These are phyloP conservation scores for Atkinsonella texensis DNA, from an alignment of 2,329 filamentous ascomycete genomes.

Conservation along the genomic window DNA sequence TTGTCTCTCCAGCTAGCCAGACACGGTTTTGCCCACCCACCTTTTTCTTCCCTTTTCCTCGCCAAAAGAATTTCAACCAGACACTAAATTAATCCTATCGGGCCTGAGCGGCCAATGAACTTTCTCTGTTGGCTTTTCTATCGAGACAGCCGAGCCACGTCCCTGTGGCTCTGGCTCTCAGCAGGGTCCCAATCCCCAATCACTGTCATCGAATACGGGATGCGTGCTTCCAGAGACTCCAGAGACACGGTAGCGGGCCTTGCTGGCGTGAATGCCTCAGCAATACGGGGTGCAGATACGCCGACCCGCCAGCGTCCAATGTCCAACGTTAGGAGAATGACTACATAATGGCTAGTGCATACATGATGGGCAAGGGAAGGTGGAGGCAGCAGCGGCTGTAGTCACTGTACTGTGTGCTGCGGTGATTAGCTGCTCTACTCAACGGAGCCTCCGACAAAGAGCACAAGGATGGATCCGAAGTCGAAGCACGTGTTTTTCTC, in stretches of 20 bases:
- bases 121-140: not conserved
- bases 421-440: no score
- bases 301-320: not conserved
- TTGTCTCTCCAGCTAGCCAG: not conserved
- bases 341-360: no score
- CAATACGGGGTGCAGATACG: not conserved
- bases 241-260: conserved; percentile 5
- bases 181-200: conserved; percentile 1
- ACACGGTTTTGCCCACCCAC: not conserved
- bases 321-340: no score
- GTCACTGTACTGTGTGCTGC: no score
- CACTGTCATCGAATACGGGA: conserved; percentile 4
- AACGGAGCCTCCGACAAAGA: no score
- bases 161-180: not conserved
- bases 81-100: not conserved
- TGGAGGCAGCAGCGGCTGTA: no score
- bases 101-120: not conserved
- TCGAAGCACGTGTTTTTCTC: no score
- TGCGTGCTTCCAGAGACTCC: conserved; percentile 3
- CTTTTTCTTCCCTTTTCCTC: not conserved
- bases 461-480: no score
- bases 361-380: no score
- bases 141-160: conserved; percentile 1
- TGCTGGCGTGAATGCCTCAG: not conserved
- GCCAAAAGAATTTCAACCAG: not conserved